A percentile compares a stretch with the other conserved stretches of the same genome.
These are phyloP conservation scores for Lachnellula occidentalis DNA, from an alignment of 2,329 filamentous ascomycete genomes.

Conservation along the genomic window DNA sequence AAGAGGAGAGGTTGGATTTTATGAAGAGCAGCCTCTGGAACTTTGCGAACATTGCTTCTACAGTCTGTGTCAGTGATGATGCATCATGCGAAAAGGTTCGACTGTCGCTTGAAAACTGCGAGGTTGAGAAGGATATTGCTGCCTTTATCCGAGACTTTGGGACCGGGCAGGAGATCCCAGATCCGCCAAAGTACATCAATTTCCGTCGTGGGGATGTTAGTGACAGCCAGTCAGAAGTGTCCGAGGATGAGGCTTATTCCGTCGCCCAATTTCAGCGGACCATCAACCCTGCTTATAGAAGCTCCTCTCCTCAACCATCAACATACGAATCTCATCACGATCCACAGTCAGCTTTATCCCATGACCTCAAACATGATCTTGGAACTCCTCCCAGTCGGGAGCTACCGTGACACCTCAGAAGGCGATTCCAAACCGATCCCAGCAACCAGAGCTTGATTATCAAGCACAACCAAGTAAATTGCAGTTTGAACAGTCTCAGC, in stretches of 20 bases:
- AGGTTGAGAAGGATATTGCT: constrained; percentile 92
- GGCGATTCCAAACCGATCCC: constrained; percentile 18
- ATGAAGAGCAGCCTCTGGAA: constrained; percentile 97
- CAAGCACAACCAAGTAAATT: constrained; percentile 17
- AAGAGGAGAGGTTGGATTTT: constrained; percentile 95
- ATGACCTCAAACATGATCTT: constrained; percentile 57
- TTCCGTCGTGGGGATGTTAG: constrained; percentile 85
- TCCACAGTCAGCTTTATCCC: constrained; percentile 66
- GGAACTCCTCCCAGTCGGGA: constrained; percentile 41
- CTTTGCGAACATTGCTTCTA: constrained; percentile 95
- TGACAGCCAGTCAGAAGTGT: constrained; percentile 75
- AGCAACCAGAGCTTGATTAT: constrained; percentile 18
- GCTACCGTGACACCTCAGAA: constrained; percentile 49
- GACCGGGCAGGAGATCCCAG: constrained; percentile 95
- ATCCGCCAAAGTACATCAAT: constrained; percentile 97
- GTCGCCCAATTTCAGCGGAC: constrained; percentile 93
- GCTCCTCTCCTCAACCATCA: constrained; percentile 93
- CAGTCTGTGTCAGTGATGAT: constrained; percentile 96
- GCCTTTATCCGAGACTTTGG: constrained; percentile 83
- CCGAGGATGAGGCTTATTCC: constrained; percentile 84
- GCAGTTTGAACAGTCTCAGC: constrained; percentile 40
- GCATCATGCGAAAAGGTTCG: constrained; percentile 94
- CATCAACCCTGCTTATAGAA: constrained; percentile 92
- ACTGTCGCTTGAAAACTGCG: constrained; percentile 86
- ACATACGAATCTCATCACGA: constrained; percentile 90